A percentile compares a stretch with the other conserved stretches of the same genome.
Conservation (phyloP, 1,284 basidiomycete species). For the Cutaneotrichosporon cutaneum region DNA sequence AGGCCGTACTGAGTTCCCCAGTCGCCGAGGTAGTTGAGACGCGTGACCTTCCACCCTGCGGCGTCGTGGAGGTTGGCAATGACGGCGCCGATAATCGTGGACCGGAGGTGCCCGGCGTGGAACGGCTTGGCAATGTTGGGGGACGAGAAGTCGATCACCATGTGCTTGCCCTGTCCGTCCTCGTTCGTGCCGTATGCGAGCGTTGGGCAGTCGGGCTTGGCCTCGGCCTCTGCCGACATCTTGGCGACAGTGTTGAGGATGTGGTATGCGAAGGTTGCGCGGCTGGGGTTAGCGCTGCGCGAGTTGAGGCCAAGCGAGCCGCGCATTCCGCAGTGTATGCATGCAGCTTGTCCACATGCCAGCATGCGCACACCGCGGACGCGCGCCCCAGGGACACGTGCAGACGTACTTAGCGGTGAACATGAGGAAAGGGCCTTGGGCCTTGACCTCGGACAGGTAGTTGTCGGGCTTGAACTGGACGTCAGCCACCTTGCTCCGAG, state of each 20-base stretch:
- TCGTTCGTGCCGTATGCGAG: conserved; percentile 70
- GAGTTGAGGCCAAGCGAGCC: neutral
- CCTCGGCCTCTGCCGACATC: conserved; percentile 54
- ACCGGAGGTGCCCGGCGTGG: conserved; percentile 94
- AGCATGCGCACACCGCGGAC: neutral
- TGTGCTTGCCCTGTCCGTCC: conserved; percentile 69
- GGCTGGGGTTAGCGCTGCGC: conserved; percentile 30
- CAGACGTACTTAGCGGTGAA: conserved; percentile 64
- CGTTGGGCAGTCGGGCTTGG: conserved; percentile 51
- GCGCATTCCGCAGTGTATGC: neutral
- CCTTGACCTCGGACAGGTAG: conserved; percentile 59
- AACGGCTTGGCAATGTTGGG: conserved; percentile 99
- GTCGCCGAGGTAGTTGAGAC: conserved; percentile 92
- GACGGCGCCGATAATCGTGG: conserved; percentile 97
- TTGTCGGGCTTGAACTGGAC: conserved; percentile 56
- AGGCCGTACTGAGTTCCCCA: conserved; percentile 90
- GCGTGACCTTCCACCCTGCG: conserved; percentile 86
- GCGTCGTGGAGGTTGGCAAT: conserved; percentile 87
- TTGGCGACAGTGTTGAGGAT: conserved; percentile 82
- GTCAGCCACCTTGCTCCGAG: neutral
- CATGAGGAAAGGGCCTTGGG: conserved; percentile 77
- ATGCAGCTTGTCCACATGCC: too few relatives aligned
- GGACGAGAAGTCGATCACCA: conserved; percentile 80
- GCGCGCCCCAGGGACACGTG: neutral
- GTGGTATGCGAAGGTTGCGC: conserved; percentile 64